A percentile compares a stretch with the other conserved stretches of the same genome.
Conservation (phyloP, 176 grass and related monocot genomes). For the maize (Zea mays) region Zm-B73-REFERENCE-NAM-5.0 NC_050104.1:147478501-147479000, state of each 20-base stretch:
- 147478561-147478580: not conserved
- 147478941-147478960: constrained; percentile 42
- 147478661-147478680: constrained; percentile 43
- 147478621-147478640: constrained; percentile 19
- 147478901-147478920: constrained; percentile 26
- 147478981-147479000: not conserved
- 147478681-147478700: not conserved
- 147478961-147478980: constrained; percentile 21
- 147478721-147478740: constrained; percentile 36
- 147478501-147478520: constrained; percentile 36
- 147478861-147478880: constrained; percentile 36
- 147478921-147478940: constrained; percentile 44
- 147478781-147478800: constrained; percentile 22
- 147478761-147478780: constrained; percentile 36
- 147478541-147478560: not conserved
- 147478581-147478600: not conserved
- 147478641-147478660: constrained; percentile 1
- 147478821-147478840: constrained; percentile 41
- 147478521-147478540: not conserved
- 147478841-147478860: not conserved
- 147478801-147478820: constrained; percentile 29
- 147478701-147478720: constrained; percentile 42
- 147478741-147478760: constrained; percentile 7
- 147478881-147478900: constrained; percentile 33
- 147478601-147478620: not conserved